These are phyloP conservation scores for Scytalidium sp. DNA, from an alignment of 2,329 filamentous ascomycete species.

Conservation along the genomic window DNA sequence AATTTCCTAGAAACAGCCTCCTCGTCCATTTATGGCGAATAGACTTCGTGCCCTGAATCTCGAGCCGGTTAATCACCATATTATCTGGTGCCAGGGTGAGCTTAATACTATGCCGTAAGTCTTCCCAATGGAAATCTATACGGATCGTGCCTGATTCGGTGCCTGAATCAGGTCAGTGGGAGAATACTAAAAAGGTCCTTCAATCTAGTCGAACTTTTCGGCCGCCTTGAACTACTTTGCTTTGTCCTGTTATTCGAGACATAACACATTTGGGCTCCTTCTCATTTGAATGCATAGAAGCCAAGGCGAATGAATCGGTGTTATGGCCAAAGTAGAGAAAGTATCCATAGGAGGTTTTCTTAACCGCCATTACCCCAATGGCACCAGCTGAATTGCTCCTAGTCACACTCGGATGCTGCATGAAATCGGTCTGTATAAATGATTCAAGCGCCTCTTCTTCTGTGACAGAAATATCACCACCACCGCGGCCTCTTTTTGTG, in stretches of 20 bases:
- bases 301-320: slow-evolving; percentile 83
- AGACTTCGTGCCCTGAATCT: no score
- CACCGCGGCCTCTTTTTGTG: slow-evolving; percentile 57
- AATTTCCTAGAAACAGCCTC: no score
- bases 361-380: slow-evolving; percentile 87
- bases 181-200: no score
- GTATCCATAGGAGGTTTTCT: slow-evolving; percentile 73
- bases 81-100: no score
- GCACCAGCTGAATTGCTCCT: slow-evolving; percentile 79
- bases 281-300: slow-evolving; percentile 83
- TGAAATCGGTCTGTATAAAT: slow-evolving; percentile 88
- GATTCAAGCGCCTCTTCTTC: slow-evolving; percentile 76
- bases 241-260: slow-evolving; percentile 57
- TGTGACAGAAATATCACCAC: slow-evolving; percentile 61
- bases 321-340: slow-evolving; percentile 95
- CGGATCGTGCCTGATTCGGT: no score
- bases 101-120: no score
- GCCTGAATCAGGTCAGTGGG: no score
- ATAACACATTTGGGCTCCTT: slow-evolving; percentile 76
- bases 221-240: slow-evolving; percentile 27
- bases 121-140: no score
- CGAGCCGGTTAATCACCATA: no score
- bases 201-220: slow-evolving; percentile 25
- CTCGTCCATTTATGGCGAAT: no score
- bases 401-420: slow-evolving; percentile 82